Evolutionary conservation across 2,329 filamentous ascomycete species (phyloP), one percentile per base, ranked within the genome.

Genomic region (Aphanoascus verrucosus): DNA sequence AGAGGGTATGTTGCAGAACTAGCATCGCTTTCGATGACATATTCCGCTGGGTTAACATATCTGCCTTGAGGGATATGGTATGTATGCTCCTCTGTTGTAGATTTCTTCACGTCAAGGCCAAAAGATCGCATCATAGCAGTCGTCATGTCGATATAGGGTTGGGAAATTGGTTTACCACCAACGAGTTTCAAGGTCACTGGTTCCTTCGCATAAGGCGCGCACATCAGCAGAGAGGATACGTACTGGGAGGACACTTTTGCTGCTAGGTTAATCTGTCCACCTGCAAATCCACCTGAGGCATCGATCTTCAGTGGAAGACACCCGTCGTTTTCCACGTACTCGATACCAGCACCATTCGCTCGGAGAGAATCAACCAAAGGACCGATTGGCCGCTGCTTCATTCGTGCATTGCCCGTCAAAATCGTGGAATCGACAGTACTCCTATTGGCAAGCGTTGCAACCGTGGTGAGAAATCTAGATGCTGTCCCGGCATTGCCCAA

Each of bases 191-290:
- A 74, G 0, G 88, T 96, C 37, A 98, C 90, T 0, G 91, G 87
- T 58, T 89, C 83, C 72, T 95, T 96, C 44, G 93, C 93, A 65
- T 97, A 98, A 0, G 93, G 93, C 0, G 93, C 93, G 55, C 89
- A 94, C 88, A 98, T 94, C 49, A 98, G 76, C 58, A 98, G 83
- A 1, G 91, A 96, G 0, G 93, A 97, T 37, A 98, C 93, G 65
- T 97, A 98, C 71, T 98, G 93, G n/a, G 93, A 97, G 7, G 93
- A 98, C 14, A 97, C 86, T 41, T 93, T 97, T 0, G 93, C 93
- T 9, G 90, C 88, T 54, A 98, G 78, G 66, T 94, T 86, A 62
- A 98, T 96, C 28, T 85, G 77, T 37, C 93, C 93, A 53, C 90
- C 91, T 45, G 82, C 80, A 60, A 96, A 85, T 3, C 90, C 91